A percentile compares a stretch with the other conserved stretches of the same genome.
These are phyloP conservation scores for Prinsepia uniflora DNA, from an alignment of 306 rosid species.

Conservation along the genomic window DNA sequence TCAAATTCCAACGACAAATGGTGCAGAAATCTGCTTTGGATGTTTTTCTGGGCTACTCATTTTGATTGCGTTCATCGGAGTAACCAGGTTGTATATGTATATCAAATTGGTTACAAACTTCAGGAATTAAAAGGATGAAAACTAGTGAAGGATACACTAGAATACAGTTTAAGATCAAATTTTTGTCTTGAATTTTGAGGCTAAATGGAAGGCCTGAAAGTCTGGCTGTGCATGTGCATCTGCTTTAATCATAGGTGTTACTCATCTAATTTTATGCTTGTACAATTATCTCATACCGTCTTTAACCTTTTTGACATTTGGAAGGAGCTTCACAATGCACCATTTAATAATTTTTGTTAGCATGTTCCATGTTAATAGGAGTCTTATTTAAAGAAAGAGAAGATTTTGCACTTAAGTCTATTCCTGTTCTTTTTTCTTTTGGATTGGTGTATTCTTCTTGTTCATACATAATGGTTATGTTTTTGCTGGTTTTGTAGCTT, in stretches of 20 bases:
- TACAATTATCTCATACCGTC: neutral
- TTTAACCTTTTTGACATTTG: neutral
- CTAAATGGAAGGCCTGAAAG: neutral
- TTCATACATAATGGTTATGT: conserved; percentile 1
- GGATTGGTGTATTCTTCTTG: neutral
- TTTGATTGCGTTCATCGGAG: neutral
- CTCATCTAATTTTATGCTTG: neutral
- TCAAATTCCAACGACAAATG: neutral
- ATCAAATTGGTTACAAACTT: neutral
- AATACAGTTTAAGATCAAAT: neutral
- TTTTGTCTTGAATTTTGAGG: neutral
- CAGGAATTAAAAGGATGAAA: neutral
- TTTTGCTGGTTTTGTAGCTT: conserved; percentile 50
- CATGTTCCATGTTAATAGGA: neutral
- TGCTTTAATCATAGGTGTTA: neutral
- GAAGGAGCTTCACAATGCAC: neutral
- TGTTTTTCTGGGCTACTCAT: neutral
- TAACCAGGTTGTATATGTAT: neutral
- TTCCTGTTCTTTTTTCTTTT: neutral
- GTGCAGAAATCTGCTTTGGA: neutral
- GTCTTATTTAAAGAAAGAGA: neutral
- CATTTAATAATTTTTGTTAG: neutral
- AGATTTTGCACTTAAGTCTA: neutral
- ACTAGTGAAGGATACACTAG: neutral
- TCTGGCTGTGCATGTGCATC: neutral